Percentiles rank a stretch among this genome's conserved stretches.
phyloP scores from a whole-genome alignment of 2,329 filamentous ascomycete genomes.

The Fusarium verticillioides region DNA sequence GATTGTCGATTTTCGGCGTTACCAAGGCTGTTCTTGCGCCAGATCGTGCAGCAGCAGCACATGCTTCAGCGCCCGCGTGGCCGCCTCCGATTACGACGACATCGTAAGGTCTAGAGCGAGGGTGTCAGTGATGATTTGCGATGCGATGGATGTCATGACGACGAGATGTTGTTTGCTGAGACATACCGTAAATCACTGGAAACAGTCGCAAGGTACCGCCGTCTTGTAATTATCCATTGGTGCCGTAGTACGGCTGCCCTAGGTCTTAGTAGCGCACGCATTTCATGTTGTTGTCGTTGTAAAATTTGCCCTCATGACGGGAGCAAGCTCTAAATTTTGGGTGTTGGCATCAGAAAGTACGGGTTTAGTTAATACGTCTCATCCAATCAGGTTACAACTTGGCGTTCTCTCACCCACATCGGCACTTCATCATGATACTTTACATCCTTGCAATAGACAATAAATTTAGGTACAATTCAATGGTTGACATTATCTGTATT shows the following conservation, averaged over 20 bases:
- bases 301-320: slow-evolving; percentile 29
- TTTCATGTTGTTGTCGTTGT: slow-evolving; percentile 40
- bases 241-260: slow-evolving; percentile 34
- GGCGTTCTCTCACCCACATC: background rate
- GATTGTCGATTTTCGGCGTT: slow-evolving; percentile 87
- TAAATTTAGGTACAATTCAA: background rate
- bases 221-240: slow-evolving; percentile 24
- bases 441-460: background rate
- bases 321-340: slow-evolving; percentile 17
- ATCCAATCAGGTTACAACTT: slow-evolving; percentile 8
- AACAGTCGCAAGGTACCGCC: slow-evolving; percentile 48
- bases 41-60: slow-evolving; percentile 86
- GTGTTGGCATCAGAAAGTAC: background rate
- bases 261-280: slow-evolving; percentile 45
- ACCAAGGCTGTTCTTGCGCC: slow-evolving; percentile 91
- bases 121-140: slow-evolving; percentile 16
- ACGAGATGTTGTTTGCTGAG: background rate
- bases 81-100: slow-evolving; percentile 96
- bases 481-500: background rate
- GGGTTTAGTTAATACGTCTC: background rate
- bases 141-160: slow-evolving; percentile 5
- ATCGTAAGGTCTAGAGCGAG: slow-evolving; percentile 74
- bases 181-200: slow-evolving; percentile 46
- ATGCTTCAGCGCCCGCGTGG: slow-evolving; percentile 94
- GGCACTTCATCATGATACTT: background rate